Evolutionary conservation across 179 eudicot genomes (phyloP), one percentile per base, ranked within the genome.

Genomic region (Monotropa hypopitys): DNA sequence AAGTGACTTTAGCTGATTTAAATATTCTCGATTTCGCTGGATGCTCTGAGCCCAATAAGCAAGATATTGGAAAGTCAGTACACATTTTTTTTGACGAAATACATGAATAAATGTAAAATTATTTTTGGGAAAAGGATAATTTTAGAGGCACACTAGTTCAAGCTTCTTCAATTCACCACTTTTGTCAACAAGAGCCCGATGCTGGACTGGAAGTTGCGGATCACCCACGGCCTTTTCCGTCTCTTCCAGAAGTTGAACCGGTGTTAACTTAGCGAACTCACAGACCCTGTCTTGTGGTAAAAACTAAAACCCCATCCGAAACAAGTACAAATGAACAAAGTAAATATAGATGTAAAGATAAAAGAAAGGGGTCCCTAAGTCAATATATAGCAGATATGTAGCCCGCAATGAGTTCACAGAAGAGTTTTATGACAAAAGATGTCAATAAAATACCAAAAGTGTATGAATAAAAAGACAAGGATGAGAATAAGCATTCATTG

Each of bases 191-290:
- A 95, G 97, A 69, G 90, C 78, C n/a, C 84, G 88, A 82, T 95
- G 99, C 81, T 89, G 96, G 83, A 89, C 82, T 72, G 99, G 98
- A 40, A 95, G 87, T 75, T 74, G 90, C 80, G 98, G 98, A 84
- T 95, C 98, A 80, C 99, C 99, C 50, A 95, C 90, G 72, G 98
- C 99, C 83, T 91, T 95, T 81, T 95, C 99, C 21, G 99, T 95
- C 81, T 96, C 99, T 79, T 92, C 94, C 65, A 95, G 85, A 77
- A 95, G 97, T 82, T 91, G 90, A 18, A 93, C 84, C 32, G 99
- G 99, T 79, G 96, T 89, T 81, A 95, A 84, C 90, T 93, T 95
- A 50, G 99, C 98, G 82, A 95, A 95, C 87, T 95, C 99, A 61
- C 99, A 95, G 38, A 95, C 99, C 82, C 97, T 85, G 84, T 95